Conservation (phyloP, 169 alveolate species). For the Haemoproteus tartakovskyi region DNA sequence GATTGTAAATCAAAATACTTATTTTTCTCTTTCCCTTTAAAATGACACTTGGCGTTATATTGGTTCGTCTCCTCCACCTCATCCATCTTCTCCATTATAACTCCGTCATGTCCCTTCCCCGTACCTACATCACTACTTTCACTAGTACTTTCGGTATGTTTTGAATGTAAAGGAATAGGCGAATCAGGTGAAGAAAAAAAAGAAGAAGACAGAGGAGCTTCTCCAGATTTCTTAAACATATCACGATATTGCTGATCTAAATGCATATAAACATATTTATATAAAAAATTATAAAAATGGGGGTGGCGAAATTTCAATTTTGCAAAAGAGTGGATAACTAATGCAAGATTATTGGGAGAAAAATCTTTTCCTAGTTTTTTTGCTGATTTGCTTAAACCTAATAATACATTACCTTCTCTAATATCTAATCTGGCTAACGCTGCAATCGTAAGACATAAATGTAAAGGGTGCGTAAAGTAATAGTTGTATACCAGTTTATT, state of each 20-base stretch:
- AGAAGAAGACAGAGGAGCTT: too few species aligned
- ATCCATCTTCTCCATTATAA: neutral
- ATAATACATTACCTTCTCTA: conserved; percentile 70
- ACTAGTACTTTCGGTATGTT: neutral
- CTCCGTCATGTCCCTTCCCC: neutral
- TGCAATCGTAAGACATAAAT: conserved; percentile 74
- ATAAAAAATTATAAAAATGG: conserved; percentile 39
- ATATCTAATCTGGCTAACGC: conserved; percentile 76
- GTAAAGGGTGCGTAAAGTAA: conserved; percentile 63
- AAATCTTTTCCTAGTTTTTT: conserved; percentile 67
- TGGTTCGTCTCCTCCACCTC: neutral
- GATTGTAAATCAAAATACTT: conserved; percentile 72
- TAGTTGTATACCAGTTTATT: conserved; percentile 72
- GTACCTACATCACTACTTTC: neutral
- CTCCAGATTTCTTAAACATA: too few species aligned
- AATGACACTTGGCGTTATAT: neutral
- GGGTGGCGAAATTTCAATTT: conserved; percentile 71
- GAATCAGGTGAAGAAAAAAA: too few species aligned
- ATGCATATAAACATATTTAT: conserved; percentile 41
- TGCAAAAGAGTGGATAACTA: conserved; percentile 77
- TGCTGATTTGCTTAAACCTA: conserved; percentile 61
- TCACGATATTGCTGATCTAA: conserved; percentile 18
- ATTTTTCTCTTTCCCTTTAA: conserved; percentile 2
- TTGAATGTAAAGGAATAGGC: neutral
- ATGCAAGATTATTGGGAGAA: conserved; percentile 69